Evolutionary conservation across 345 rosid species (phyloP), one percentile per base, ranked within the genome.

Genomic region (Populus davidiana): DNA sequence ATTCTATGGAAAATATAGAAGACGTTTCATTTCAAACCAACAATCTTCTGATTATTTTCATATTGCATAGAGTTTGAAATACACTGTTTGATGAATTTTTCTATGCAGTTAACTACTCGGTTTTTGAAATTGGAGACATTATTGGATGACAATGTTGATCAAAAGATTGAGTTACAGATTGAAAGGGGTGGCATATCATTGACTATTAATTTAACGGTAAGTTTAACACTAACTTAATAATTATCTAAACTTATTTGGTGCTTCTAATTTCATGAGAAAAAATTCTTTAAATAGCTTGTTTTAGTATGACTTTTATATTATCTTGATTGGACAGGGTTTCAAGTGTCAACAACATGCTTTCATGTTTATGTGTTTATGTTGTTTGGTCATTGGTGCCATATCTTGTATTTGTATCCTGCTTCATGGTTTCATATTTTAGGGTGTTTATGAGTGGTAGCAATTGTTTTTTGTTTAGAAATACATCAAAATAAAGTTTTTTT

Each of bases 101-200:
- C 39, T 29, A 8, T 77, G 84, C 89, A 96, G 99, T 94, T 96
- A 44, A 86, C 87, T 74, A 93, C 99, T 6, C 98, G 88, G 69
- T 93, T 96, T 89, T 82, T 93, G 79, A 89, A 73, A 75, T 80
- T 96, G 90, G 99, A 93, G 85, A 87, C 84, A 74, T 75, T 92
- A 78, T 89, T 96, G 79, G 99, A 96, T 87, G 97, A 92, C 54
- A 80, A 87, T 81, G 94, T 96, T 75, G 88, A 81, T 72, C 87
- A 87, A 70, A 76, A 73, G 61, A 79, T 96, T 82, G 90, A 85
- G 80, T 69, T 96, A 76, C 88, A 91, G 82, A 85, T 92, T 83
- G 99, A 96, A 91, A 90, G 98, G 86, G 99, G 99, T 81, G 96
- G 98, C 75, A 72, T 78, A 49, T 85, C 97, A 17, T 78, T 88